Base-by-base conservation (phyloP, 164 flowering plant genomes). In the Magnolia kwangsiensis region DNA sequence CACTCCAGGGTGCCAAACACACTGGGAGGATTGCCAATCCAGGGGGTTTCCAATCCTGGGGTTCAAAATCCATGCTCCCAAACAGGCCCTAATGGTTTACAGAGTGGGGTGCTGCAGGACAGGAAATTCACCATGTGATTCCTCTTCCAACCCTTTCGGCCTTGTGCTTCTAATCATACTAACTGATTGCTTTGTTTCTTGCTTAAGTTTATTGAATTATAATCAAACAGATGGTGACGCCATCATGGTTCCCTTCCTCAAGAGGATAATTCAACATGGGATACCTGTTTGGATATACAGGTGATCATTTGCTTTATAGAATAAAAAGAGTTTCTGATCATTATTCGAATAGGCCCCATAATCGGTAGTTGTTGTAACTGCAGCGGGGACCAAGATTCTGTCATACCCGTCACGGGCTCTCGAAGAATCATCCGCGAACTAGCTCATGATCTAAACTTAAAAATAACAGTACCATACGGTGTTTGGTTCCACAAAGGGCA, bases 381-480 rank as follows among this genome's bases (percentile, higher is more conserved):
- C 79, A 96, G 99, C 71, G 99, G 98, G 21, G 99, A 96, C 80
- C 97, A 96, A 86, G 99, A 94, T 84, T 91, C 96, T 61, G 97
- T 92, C 29, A 91, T 94, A 9, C 98, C 99, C 13, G 75, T 96
- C 19, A 76, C 92, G 75, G 97, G 99, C 1, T 88, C 97, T 0
- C 84, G 99, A 19, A 91, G 97, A 3, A 89, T 94, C 2, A 83
- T 91, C 45, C 93, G 91, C 8, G 97, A 92, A 69, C 93, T 96
- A 18, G 96, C 99, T 66, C 84, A 87, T 37, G 95, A 92, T 66
- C 72, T 96, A 58, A 79, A 84, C 7, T 88, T 92, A 83, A 75
- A 87, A 37, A 75, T 82, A 49, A 90, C 99, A 63, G 93, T 96
- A 58, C 99, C 98, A 6, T 96, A 94, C 82, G 89, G 90, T 81